Conservation (phyloP, 225 moss, liverwort and hornwort genomes). For the Marchantia paleacea region DNA sequence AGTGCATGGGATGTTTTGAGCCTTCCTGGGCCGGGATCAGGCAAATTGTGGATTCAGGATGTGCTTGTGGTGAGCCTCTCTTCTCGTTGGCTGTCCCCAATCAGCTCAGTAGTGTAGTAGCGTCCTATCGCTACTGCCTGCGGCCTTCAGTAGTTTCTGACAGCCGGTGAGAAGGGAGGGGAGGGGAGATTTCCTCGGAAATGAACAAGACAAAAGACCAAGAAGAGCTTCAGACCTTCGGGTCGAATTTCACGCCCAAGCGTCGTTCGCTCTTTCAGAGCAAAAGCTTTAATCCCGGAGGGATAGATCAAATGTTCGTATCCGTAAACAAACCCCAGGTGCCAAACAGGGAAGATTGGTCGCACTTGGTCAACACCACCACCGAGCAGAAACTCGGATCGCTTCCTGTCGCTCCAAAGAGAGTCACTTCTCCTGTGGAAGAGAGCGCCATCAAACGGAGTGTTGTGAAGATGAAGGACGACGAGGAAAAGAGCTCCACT, state of each 20-base stretch:
- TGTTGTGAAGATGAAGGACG: background rate
- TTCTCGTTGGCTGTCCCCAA: background rate
- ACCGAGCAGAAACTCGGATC: constrained; percentile 10
- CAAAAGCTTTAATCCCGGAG: constrained; percentile 1
- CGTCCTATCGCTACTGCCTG: background rate
- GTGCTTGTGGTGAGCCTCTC: background rate
- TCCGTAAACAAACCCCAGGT: constrained; percentile 18
- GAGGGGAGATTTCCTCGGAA: background rate
- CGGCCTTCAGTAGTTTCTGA: background rate
- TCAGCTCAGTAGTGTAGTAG: background rate
- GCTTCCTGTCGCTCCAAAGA: background rate
- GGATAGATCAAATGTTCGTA: constrained; percentile 11
- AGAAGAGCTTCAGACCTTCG: constrained; percentile 20
- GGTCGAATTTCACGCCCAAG: constrained; percentile 10
- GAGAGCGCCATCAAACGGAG: background rate
- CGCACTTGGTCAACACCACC: background rate
- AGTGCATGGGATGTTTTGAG: no score
- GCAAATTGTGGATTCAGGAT: background rate
- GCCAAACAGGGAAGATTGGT: constrained; percentile 20
- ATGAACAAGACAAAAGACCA: constrained; percentile 8
- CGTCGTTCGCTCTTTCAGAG: constrained; percentile 15
- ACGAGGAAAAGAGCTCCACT: constrained; percentile 8
- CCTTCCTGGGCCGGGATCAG: no score
- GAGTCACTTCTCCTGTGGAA: background rate
- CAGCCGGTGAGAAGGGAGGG: background rate